Conservation (phyloP, 2,329 filamentous ascomycete genomes). For the Colletotrichum cordylinicola region DNA sequence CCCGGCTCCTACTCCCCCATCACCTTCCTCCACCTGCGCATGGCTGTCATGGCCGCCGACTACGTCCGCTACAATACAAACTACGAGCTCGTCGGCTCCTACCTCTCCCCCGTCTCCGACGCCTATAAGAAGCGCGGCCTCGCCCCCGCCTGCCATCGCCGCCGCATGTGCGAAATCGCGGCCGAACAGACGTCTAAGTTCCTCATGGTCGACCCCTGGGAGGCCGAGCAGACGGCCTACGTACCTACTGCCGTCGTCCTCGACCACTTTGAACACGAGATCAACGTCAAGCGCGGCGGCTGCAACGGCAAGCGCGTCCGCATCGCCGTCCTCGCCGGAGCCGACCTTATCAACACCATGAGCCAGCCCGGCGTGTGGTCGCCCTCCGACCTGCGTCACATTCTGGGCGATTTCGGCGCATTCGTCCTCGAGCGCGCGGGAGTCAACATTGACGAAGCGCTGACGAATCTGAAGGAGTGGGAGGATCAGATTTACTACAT, state of each 20-base stretch:
- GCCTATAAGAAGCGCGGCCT: constrained; percentile 81
- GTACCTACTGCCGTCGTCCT: constrained; percentile 88
- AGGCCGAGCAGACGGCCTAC: constrained; percentile 84
- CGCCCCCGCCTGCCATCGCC: constrained; percentile 73
- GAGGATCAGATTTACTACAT: constrained; percentile 88
- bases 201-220: constrained; percentile 89
- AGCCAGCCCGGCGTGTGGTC: constrained; percentile 81
- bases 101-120: constrained; percentile 75
- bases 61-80: constrained; percentile 73
- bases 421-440: constrained; percentile 89
- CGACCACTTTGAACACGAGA: constrained; percentile 90
- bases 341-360: constrained; percentile 78
- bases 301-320: constrained; percentile 74
- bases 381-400: constrained; percentile 83
- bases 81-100: constrained; percentile 88
- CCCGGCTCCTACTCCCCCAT: constrained; percentile 78
- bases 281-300: constrained; percentile 80
- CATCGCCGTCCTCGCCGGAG: constrained; percentile 83
- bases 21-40: constrained; percentile 79
- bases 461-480: constrained; percentile 82
- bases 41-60: constrained; percentile 88
- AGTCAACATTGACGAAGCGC: constrained; percentile 86
- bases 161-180: constrained; percentile 87
- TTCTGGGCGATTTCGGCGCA: constrained; percentile 81
- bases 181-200: constrained; percentile 77